Evolutionary conservation across 2,329 filamentous ascomycete species (phyloP), one percentile per base, ranked within the genome.

Genomic region (Colletotrichum tofieldiae): DNA sequence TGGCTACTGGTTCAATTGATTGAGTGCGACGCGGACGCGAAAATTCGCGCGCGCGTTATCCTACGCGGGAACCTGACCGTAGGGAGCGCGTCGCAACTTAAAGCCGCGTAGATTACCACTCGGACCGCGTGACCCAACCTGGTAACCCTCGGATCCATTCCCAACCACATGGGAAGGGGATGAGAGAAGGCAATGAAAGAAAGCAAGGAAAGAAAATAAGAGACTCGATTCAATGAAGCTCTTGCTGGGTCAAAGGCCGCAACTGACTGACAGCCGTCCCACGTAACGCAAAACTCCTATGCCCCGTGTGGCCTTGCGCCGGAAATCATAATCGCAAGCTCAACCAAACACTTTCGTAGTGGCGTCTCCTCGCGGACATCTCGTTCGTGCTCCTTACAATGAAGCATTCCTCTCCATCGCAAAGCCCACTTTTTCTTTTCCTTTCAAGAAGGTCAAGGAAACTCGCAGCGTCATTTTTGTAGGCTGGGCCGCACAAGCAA

Each of bases 71-170:
- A 9, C 26, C n/a, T 3, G 29, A 49, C 29, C 7, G 11, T 3
- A n/a, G 43, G 29, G 18, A 18, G 26, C 62, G 62, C 67, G 66
- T 56, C 43, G 12, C 29, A 39, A 49, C 39, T 4, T 45, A 23
- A 45, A 26, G 67, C 26, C 65, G 65, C 65, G 70, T 69, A 41
- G 37, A 67, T 55, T 55, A 41, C 29, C n/a, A 49, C 54, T 29
- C 54, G 29, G 37, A 60, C 37, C 49, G 32, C 47, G 39, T n/a
- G 29, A 7, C 16, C 54, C 29, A 20, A 52, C 26, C 45, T 18
- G 51, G 8, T n/a, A 20, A n/a, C 55, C 43, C 16, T 23, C 37
- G 37, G 35, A 47, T 37, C 45, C 47, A 45, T 63, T 32, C 49
- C 11, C 35, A 63, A 45, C 39, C 35, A 29, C 18, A 29, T n/a